These are phyloP conservation scores for Ceriops decandra DNA, from an alignment of 345 rosid genomes.

Conservation along the genomic window DNA sequence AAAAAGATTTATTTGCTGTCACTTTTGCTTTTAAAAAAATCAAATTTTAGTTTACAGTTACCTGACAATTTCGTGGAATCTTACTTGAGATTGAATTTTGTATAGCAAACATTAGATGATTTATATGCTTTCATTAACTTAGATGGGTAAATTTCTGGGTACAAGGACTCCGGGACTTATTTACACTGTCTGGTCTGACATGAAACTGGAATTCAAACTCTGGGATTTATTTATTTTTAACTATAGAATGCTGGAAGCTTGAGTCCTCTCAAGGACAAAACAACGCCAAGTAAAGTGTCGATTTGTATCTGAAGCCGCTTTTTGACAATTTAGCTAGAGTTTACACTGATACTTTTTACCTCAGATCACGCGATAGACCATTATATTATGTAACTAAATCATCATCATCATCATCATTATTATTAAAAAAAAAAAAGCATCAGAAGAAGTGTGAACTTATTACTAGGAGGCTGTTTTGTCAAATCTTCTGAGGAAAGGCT, in stretches of 20 bases:
- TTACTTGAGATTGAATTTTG: constrained; percentile 19
- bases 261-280: neutral
- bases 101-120: neutral
- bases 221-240: neutral
- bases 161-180: neutral
- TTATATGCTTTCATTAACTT: neutral
- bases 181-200: constrained; percentile 23
- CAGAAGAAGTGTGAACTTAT: no score
- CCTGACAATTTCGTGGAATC: constrained; percentile 20
- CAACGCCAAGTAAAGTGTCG: neutral
- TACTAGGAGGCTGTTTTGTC: no score
- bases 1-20: constrained; percentile 24
- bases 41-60: constrained; percentile 14
- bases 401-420: no score
- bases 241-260: constrained; percentile 1
- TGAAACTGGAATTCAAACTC: constrained; percentile 3
- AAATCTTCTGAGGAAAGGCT: no score
- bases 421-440: no score
- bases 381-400: neutral
- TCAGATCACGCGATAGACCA: neutral
- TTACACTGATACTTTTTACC: neutral
- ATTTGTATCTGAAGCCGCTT: neutral
- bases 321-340: neutral
- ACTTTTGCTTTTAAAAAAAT: constrained; percentile 12
- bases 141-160: neutral